Evolutionary conservation across 2,329 filamentous ascomycete genomes (phyloP).

Genomic region (Microascus cirrosus): DNA sequence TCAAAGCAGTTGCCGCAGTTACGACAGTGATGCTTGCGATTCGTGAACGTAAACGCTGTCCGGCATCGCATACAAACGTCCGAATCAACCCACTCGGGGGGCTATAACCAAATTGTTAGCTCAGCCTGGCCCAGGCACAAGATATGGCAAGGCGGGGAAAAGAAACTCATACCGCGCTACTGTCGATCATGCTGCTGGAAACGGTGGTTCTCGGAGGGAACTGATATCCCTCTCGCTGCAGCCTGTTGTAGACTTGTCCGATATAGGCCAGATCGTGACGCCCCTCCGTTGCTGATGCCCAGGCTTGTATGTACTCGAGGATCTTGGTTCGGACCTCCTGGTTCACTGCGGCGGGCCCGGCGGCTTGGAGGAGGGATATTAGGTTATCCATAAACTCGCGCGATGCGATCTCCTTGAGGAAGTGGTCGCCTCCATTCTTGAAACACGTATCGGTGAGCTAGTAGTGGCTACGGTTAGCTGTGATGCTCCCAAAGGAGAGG

Average conservation of each 20-base stretch:
- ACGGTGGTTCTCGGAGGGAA: conserved; percentile 84
- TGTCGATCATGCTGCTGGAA: conserved; percentile 96
- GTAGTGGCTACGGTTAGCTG: conserved; percentile 7
- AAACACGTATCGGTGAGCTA: conserved; percentile 96
- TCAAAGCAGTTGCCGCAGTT: conserved; percentile 98
- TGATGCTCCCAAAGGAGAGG: background rate
- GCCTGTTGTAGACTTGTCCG: conserved; percentile 69
- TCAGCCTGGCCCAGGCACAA: background rate
- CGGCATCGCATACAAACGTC: conserved; percentile 98
- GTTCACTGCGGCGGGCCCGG: conserved; percentile 65
- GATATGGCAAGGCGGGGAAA: background rate
- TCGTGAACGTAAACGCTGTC: conserved; percentile 92
- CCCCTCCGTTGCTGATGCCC: conserved; percentile 82
- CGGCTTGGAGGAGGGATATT: conserved; percentile 75
- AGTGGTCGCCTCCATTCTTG: conserved; percentile 94
- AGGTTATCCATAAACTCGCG: conserved; percentile 98
- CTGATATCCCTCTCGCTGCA: conserved; percentile 76
- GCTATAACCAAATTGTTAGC: conserved; percentile 33
- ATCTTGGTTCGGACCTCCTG: conserved; percentile 82
- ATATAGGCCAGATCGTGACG: conserved; percentile 78
- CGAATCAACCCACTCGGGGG: conserved; percentile 94
- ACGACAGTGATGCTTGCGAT: conserved; percentile 94
- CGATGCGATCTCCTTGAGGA: conserved; percentile 88
- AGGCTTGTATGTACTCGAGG: conserved; percentile 83
- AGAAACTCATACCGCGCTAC: conserved; percentile 63